Conservation (phyloP, 208 protist species). For the Strigomonas galati region DNA sequence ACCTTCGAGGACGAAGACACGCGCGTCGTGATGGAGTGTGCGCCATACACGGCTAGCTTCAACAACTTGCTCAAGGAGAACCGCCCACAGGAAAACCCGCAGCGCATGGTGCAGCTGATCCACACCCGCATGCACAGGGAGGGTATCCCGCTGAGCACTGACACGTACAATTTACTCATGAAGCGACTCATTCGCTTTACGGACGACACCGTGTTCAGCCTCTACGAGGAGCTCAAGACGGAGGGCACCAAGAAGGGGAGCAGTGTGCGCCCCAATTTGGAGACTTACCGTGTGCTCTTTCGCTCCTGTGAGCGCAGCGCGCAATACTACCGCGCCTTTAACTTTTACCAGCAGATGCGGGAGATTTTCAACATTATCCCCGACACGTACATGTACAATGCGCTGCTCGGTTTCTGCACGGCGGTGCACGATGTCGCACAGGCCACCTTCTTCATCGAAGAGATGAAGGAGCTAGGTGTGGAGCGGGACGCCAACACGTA, state of each 20-base stretch:
- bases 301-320: constrained; percentile 84
- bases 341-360: constrained; percentile 84
- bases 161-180: constrained; percentile 91
- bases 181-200: constrained; percentile 69
- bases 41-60: constrained; percentile 87
- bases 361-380: constrained; percentile 67
- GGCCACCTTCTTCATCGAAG: constrained; percentile 85
- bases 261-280: constrained; percentile 65
- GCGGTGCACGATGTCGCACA: constrained; percentile 81
- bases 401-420: constrained; percentile 86
- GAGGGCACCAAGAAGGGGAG: constrained; percentile 57
- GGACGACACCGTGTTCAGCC: constrained; percentile 69
- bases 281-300: constrained; percentile 83
- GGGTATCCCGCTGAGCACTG: constrained; percentile 80
- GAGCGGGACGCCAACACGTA: constrained; percentile 84
- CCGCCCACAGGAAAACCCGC: constrained; percentile 47
- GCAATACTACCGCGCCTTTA: constrained; percentile 76
- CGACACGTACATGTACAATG: constrained; percentile 85
- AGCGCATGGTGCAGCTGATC: constrained; percentile 63
- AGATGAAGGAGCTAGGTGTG: constrained; percentile 81
- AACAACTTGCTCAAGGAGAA: constrained; percentile 68
- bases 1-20: constrained; percentile 63
- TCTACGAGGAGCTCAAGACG: constrained; percentile 87
- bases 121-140: constrained; percentile 81
- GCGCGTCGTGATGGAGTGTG: constrained; percentile 60